A percentile compares a stretch with the other conserved stretches of the same genome.
These are phyloP conservation scores for Wickerhamia fluorescens DNA, from an alignment of 805 yeast species.

Conservation along the genomic window DNA sequence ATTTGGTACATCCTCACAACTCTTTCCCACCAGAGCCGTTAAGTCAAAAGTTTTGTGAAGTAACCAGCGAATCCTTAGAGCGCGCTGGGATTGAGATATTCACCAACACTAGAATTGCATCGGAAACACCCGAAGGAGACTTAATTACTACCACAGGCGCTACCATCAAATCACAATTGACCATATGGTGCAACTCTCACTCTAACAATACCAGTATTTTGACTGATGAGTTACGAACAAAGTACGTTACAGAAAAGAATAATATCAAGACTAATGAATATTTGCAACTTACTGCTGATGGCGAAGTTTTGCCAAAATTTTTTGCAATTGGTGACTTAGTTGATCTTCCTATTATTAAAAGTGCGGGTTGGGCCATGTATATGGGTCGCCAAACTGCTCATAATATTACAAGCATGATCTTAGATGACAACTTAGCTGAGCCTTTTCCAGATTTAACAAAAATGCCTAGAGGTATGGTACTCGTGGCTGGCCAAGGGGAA, in stretches of 20 bases:
- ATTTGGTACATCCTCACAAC: slow-evolving; percentile 31
- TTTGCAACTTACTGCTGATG: slow-evolving; percentile 22
- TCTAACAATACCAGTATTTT: slow-evolving; percentile 26
- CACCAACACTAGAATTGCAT: slow-evolving; percentile 24
- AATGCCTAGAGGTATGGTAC: slow-evolving; percentile 37
- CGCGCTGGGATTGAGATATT: slow-evolving; percentile 21
- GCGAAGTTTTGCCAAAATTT: slow-evolving; percentile 14
- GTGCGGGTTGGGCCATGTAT: slow-evolving; percentile 41
- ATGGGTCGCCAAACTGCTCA: slow-evolving; percentile 35
- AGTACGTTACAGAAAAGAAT: slow-evolving; percentile 20
- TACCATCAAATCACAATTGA: slow-evolving; percentile 21
- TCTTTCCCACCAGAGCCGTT: slow-evolving; percentile 33
- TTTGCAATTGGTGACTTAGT: slow-evolving; percentile 35
- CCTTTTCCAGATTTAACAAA: slow-evolving; percentile 23
- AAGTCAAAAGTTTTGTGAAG: slow-evolving; percentile 20
- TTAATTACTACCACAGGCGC: slow-evolving; percentile 22
- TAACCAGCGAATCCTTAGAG: slow-evolving; percentile 19
- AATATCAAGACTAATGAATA: slow-evolving; percentile 31
- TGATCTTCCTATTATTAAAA: slow-evolving; percentile 33
- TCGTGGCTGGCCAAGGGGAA: slow-evolving; percentile 33
- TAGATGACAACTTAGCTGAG: slow-evolving; percentile 25
- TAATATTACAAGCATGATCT: slow-evolving; percentile 23
- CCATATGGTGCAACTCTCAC: slow-evolving; percentile 31
- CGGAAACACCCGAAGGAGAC: slow-evolving; percentile 19
- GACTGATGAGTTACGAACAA: slow-evolving; percentile 10